A percentile compares a stretch with the other conserved stretches of the same genome.
Conservation (phyloP, 2,329 filamentous ascomycete species). For the Tolypocladium inflatum region DNA sequence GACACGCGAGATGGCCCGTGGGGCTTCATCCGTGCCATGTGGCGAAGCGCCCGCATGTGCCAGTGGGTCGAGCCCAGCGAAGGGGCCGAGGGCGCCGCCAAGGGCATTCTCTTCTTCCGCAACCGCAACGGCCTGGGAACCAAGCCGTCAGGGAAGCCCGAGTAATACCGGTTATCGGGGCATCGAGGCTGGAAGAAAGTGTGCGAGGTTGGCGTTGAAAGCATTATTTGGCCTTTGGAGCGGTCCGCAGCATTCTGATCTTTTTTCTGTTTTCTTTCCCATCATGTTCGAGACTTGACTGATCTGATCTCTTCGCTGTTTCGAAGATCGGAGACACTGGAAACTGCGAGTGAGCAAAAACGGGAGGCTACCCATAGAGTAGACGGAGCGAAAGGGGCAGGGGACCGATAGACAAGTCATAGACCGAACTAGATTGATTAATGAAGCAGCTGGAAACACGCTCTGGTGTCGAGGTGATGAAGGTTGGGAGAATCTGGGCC, state of each 20-base stretch:
- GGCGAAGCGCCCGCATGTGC: slow-evolving; percentile 73
- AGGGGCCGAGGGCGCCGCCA: slow-evolving; percentile 68
- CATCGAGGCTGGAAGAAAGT: neutral
- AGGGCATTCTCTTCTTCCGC: slow-evolving; percentile 87
- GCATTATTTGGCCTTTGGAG: neutral
- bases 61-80: slow-evolving; percentile 95
- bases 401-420: neutral
- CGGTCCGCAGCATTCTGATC: neutral
- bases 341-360: neutral
- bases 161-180: neutral
- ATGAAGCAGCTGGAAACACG: neutral
- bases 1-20: slow-evolving; percentile 66
- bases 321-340: neutral
- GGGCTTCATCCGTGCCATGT: slow-evolving; percentile 81
- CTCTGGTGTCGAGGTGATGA: neutral
- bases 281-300: neutral
- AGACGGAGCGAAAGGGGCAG: neutral
- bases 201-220: neutral
- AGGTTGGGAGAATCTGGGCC: neutral
- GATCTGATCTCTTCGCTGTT: neutral
- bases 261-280: neutral
- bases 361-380: neutral
- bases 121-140: slow-evolving; percentile 84
- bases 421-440: neutral
- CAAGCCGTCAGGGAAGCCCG: slow-evolving; percentile 13